These are phyloP conservation scores for Rostrohypoxylon terebratum DNA, from an alignment of 495 filamentous ascomycete species.

Conservation along the genomic window DNA sequence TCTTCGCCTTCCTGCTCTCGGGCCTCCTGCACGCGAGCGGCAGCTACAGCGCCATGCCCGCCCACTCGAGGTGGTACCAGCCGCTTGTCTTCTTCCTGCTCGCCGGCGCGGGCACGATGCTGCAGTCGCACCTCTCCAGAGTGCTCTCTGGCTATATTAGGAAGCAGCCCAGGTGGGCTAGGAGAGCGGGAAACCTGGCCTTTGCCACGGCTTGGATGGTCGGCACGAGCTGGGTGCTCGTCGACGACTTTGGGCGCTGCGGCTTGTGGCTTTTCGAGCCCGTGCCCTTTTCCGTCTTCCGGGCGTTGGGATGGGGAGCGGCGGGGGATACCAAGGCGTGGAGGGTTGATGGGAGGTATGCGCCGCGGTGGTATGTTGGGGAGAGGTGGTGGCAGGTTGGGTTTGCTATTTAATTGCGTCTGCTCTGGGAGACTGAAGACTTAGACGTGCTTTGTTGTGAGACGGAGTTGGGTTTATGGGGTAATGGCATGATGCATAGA, in stretches of 20 bases:
- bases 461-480: background rate
- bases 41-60: slow-evolving; percentile 63
- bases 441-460: background rate
- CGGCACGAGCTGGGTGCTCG: slow-evolving; percentile 60
- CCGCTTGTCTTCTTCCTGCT: slow-evolving; percentile 66
- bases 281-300: slow-evolving; percentile 70
- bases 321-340: slow-evolving; percentile 63
- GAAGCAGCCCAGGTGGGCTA: slow-evolving; percentile 52
- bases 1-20: slow-evolving; percentile 69
- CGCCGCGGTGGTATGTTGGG: slow-evolving; percentile 63
- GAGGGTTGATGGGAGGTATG: slow-evolving; percentile 63
- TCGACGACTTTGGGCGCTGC: slow-evolving; percentile 72
- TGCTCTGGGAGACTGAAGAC: background rate
- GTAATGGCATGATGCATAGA: slow-evolving; percentile 3
- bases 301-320: slow-evolving; percentile 64
- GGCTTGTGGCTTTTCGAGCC: slow-evolving; percentile 77
- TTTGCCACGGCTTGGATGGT: slow-evolving; percentile 70
- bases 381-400: slow-evolving; percentile 75
- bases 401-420: slow-evolving; percentile 52
- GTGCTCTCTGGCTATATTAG: slow-evolving; percentile 30
- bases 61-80: slow-evolving; percentile 52
- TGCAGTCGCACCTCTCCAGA: slow-evolving; percentile 55
- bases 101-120: slow-evolving; percentile 65
- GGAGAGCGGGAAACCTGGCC: slow-evolving; percentile 63
- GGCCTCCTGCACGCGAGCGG: slow-evolving; percentile 71